A percentile compares a stretch with the other conserved stretches of the same genome.
phyloP scores from a whole-genome alignment of 1,139 yeast genomes.

The Saccharomycopsis hybrid region DNA sequence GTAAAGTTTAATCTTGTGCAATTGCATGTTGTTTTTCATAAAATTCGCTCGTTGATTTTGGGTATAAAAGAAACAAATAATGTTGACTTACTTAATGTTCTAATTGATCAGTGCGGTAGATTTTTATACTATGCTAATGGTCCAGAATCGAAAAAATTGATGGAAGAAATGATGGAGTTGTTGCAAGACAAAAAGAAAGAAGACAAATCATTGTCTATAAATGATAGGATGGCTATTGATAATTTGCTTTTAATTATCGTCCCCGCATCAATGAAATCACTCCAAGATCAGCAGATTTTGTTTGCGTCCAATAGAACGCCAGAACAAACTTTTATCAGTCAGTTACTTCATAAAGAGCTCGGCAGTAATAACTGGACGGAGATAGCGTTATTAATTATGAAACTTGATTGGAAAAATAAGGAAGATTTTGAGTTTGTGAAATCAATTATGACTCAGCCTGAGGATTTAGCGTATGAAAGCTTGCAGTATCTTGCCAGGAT shows the following conservation, averaged over 20 bases:
- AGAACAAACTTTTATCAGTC: constrained; percentile 42
- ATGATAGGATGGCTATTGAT: constrained; percentile 54
- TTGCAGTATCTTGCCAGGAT: constrained; percentile 46
- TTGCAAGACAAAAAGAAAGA: constrained; percentile 47
- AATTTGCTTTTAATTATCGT: constrained; percentile 53
- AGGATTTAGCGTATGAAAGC: constrained; percentile 52
- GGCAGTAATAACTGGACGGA: constrained; percentile 31
- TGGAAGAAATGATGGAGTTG: constrained; percentile 53
- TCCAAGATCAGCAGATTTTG: constrained; percentile 29
- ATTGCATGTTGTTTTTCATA: constrained; percentile 62
- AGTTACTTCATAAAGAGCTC: constrained; percentile 48
- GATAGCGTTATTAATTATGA: constrained; percentile 37
- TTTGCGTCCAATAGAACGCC: constrained; percentile 25
- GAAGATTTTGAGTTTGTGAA: constrained; percentile 37
- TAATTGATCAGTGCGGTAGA: constrained; percentile 73
- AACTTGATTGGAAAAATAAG: constrained; percentile 43
- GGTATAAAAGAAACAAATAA: constrained; percentile 47
- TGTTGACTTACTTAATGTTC: constrained; percentile 55
- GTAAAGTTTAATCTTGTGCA: constrained; percentile 77
- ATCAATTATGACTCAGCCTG: constrained; percentile 56
- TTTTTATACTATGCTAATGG: constrained; percentile 47
- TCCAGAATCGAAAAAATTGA: constrained; percentile 51
- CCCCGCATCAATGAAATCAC: constrained; percentile 44
- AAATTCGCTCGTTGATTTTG: constrained; percentile 50
- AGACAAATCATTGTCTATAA: constrained; percentile 44